Evolutionary conservation across 768 basidiomycete genomes (phyloP), one percentile per base, ranked within the genome.

Genomic region (Coprinopsis strossmayeri): DNA sequence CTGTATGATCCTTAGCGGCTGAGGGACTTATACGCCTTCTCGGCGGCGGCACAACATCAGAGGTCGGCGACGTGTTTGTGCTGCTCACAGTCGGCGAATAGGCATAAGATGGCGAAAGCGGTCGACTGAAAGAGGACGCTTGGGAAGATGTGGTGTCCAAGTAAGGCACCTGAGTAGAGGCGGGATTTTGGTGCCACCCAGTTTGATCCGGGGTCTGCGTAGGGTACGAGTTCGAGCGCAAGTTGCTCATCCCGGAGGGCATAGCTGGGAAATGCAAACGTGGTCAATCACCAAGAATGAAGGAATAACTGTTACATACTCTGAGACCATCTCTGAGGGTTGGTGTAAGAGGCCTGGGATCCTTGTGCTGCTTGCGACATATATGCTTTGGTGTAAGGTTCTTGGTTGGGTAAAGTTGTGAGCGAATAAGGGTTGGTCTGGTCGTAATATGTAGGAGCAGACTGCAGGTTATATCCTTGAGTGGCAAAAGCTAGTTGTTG

Each of bases 1-100:
- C 64, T 39, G 69, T 68, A 21, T 71, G 65, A 39, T 80, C 81
- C 48, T 77, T 70, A 37, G 66, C 57, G 15, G 74, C 68, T 45
- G 69, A 69, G 40, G 81, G 79, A 54, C 78, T 76, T n/a, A 77
- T 68, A 51, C 77, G 72, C 55, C 76, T 76, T 56, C 71, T 71
- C 53, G 79, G 74, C 49, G 74, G 81, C 7, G 77, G 84, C 12
- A 76, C 83, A 39, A 69, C 65, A 55, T 75, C 79, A 51, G 66
- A 53, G 2, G 64, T 60, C 7, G 69, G 62, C 13, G 65, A 59
- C 17, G 60, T 51, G 4, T 55, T 59, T 45, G 55, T 68, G 37
- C 63, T 58, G 25, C 59, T 59, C 46, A 69, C 65, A 24, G 70
- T 61, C 3, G 59, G 52, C 51, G 75, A 57, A 50, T 66, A 64